These are phyloP conservation scores for Candida broadrunensis DNA, from an alignment of 805 yeast species.

Conservation along the genomic window DNA sequence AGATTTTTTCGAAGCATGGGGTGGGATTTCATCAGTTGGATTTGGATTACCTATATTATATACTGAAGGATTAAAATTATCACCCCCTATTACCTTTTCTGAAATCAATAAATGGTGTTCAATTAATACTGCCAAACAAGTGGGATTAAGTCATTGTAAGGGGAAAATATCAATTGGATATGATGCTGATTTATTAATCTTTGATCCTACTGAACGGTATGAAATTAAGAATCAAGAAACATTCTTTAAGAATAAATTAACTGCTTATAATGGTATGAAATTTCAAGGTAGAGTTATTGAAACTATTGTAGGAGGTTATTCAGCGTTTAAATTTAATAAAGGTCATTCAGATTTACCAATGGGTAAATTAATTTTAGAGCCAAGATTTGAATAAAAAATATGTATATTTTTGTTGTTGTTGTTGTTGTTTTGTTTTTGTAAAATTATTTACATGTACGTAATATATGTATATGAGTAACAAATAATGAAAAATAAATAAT, in stretches of 20 bases:
- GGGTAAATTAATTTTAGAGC: slow-evolving; percentile 62
- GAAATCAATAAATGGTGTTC: slow-evolving; percentile 82
- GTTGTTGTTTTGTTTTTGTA: too few relatives aligned
- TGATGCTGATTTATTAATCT: slow-evolving; percentile 86
- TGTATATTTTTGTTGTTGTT: too few relatives aligned
- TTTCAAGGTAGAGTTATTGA: slow-evolving; percentile 74
- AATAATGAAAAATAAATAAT: too few relatives aligned
- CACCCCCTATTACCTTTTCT: slow-evolving; percentile 48
- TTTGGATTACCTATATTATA: slow-evolving; percentile 79
- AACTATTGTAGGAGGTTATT: slow-evolving; percentile 74
- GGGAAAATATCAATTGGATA: slow-evolving; percentile 71
- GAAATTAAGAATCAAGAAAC: slow-evolving; percentile 53
- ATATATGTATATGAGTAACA: too few relatives aligned
- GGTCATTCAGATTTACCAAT: slow-evolving; percentile 58
- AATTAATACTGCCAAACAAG: slow-evolving; percentile 79
- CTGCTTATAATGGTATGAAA: slow-evolving; percentile 76
- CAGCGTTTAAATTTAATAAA: slow-evolving; percentile 54
- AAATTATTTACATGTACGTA: too few relatives aligned
- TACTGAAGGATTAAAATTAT: slow-evolving; percentile 63
- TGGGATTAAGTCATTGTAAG: slow-evolving; percentile 69
- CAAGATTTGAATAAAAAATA: slow-evolving; percentile 32
- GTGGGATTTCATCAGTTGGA: slow-evolving; percentile 92
- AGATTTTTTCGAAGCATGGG: slow-evolving; percentile 93
- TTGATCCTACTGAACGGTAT: slow-evolving; percentile 60
- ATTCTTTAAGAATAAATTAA: slow-evolving; percentile 79